Percentiles rank a stretch among this genome's conserved stretches.
phyloP scores from a whole-genome alignment of 805 yeast genomes.

The Brettanomyces bruxellensis region DNA sequence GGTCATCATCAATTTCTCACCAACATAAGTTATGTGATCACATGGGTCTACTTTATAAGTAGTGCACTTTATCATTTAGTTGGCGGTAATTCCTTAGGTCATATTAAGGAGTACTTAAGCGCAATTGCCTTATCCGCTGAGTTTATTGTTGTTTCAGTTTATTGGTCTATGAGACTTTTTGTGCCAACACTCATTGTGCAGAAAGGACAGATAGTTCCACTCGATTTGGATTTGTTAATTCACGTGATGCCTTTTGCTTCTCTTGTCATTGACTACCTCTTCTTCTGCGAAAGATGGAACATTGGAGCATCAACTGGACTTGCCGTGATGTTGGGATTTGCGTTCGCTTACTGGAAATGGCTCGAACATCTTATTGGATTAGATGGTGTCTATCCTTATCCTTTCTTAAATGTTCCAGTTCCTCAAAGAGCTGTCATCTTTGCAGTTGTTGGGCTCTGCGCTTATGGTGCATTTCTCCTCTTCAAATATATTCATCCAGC shows the following conservation, averaged over 20 bases:
- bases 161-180: conserved; percentile 61
- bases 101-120: conserved; percentile 33
- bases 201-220: conserved; percentile 30
- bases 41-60: conserved; percentile 33
- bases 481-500: conserved; percentile 15
- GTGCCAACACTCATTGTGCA: conserved; percentile 39
- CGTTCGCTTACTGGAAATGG: conserved; percentile 44
- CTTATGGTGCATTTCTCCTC: conserved; percentile 21
- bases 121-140: conserved; percentile 53
- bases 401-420: conserved; percentile 49
- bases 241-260: conserved; percentile 51
- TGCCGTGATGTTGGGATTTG: conserved; percentile 27
- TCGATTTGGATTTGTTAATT: conserved; percentile 44
- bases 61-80: conserved; percentile 33
- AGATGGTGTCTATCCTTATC: conserved; percentile 47
- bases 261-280: conserved; percentile 45
- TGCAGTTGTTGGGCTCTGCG: conserved; percentile 31
- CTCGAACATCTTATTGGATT: conserved; percentile 42
- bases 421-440: conserved; percentile 40
- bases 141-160: conserved; percentile 50
- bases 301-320: conserved; percentile 29
- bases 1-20: conserved; percentile 72
- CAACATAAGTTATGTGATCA: conserved; percentile 44
- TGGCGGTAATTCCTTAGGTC: conserved; percentile 4
- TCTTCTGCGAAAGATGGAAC: conserved; percentile 39